phyloP scores from a whole-genome alignment of 2,329 filamentous ascomycete genomes.

The Escovopsis sp. region DNA sequence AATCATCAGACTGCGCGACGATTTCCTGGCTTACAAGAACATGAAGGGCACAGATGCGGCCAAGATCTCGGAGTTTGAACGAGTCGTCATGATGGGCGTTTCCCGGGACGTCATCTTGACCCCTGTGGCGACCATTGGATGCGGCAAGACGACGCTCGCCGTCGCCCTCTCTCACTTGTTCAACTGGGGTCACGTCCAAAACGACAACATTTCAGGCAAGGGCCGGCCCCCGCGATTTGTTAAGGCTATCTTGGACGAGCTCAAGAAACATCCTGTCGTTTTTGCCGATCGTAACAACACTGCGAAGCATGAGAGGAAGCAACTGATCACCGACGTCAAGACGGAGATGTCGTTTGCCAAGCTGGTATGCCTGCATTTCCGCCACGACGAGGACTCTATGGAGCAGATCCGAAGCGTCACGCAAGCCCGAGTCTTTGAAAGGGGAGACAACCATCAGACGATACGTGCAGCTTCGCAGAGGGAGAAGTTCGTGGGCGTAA shows the following conservation, averaged over 20 bases:
- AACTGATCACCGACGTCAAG: constrained; percentile 69
- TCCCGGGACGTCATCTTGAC: constrained; percentile 63
- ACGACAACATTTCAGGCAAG: constrained; percentile 83
- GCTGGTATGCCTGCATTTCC: constrained; percentile 78
- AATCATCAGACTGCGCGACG: constrained; percentile 80
- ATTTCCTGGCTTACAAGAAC: constrained; percentile 72
- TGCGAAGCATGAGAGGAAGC: constrained; percentile 70
- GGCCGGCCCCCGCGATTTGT: constrained; percentile 68
- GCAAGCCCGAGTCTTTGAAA: constrained; percentile 60
- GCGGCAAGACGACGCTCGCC: constrained; percentile 89
- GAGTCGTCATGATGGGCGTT: constrained; percentile 36
- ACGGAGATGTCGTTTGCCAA: constrained; percentile 46
- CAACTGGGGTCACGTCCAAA: constrained; percentile 85
- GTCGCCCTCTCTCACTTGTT: constrained; percentile 72
- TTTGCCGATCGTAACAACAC: constrained; percentile 94
- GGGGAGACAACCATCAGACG: constrained; percentile 95
- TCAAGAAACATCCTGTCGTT: constrained; percentile 55
- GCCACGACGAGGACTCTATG: constrained; percentile 65
- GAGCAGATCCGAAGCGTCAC: constrained; percentile 62
- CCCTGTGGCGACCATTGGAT: constrained; percentile 85
- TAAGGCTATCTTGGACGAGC: constrained; percentile 47
- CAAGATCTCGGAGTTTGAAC: constrained; percentile 45
- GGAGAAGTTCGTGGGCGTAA: constrained; percentile 70
- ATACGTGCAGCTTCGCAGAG: constrained; percentile 70
- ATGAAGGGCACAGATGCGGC: constrained; percentile 84